Evolutionary conservation across 805 yeast species (phyloP).

Genomic region (Candida namnaoensis): DNA sequence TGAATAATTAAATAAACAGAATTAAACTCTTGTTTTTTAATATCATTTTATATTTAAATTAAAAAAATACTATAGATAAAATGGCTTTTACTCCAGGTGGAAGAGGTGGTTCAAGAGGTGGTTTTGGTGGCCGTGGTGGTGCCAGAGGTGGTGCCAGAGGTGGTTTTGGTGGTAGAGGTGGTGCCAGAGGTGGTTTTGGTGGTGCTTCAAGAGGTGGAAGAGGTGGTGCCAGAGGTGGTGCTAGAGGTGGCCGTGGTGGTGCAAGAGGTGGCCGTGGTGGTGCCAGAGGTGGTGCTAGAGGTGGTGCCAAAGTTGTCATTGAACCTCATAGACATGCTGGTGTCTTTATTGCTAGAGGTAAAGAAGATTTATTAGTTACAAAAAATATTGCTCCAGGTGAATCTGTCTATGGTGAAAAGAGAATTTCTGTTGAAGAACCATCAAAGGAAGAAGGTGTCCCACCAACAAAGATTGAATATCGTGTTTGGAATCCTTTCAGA

Average conservation of each 20-base stretch:
- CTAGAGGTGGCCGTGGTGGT: conserved; percentile 43
- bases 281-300: conserved; percentile 73
- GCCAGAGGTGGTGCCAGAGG: conserved; percentile 26
- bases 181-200: conserved; percentile 41
- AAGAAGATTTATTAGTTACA: conserved; percentile 96
- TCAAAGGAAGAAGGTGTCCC: conserved; percentile 80
- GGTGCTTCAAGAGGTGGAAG: conserved; percentile 37
- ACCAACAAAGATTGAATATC: conserved; percentile 93
- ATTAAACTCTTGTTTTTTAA: no score
- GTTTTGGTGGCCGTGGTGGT: conserved; percentile 34
- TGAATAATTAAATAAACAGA: no score
- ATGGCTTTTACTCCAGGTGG: conserved; percentile 77
- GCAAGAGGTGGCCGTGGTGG: conserved; percentile 59
- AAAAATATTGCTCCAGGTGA: conserved; percentile 98
- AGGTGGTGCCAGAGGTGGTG: conserved; percentile 47
- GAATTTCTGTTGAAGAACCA: conserved; percentile 90
- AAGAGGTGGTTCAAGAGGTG: conserved; percentile 49
- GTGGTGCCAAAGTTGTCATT: conserved; percentile 93
- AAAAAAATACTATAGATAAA: conserved; percentile 9
- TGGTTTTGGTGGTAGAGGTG: conserved; percentile 31
- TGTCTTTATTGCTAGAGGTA: conserved; percentile 99
- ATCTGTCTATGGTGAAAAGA: conserved; percentile 96
- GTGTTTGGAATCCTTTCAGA: conserved; percentile 99
- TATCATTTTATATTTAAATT: no score
- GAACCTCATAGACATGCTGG: conserved; percentile 99